phyloP scores from a whole-genome alignment of 2,329 filamentous ascomycete genomes.

The Diaporthe sp. region DNA sequence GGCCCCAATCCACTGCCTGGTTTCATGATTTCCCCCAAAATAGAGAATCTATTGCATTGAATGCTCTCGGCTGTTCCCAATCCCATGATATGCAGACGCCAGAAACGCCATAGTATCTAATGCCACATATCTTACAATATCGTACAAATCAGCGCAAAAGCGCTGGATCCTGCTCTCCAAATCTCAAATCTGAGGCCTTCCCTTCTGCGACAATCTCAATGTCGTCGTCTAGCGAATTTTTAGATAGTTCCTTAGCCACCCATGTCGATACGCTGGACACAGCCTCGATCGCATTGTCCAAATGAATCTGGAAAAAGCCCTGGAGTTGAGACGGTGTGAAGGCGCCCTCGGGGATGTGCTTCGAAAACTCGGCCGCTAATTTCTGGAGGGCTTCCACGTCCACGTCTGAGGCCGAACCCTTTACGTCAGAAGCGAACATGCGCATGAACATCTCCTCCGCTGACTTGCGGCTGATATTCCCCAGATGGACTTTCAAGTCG shows the following conservation, averaged over 20 bases:
- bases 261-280: slow-evolving; percentile 38
- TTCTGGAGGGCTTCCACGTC: slow-evolving; percentile 18
- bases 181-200: background rate
- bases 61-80: background rate
- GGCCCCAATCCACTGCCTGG: too few species aligned
- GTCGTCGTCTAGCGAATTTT: slow-evolving; percentile 30
- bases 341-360: slow-evolving; percentile 48
- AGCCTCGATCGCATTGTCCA: slow-evolving; percentile 48
- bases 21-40: too few species aligned
- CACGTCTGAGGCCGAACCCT: slow-evolving; percentile 43
- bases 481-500: slow-evolving; percentile 71
- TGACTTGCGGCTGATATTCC: slow-evolving; percentile 50
- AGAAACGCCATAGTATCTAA: background rate
- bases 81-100: background rate
- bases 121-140: slow-evolving; percentile 5
- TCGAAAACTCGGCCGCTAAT: slow-evolving; percentile 47
- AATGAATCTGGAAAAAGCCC: slow-evolving; percentile 51
- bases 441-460: slow-evolving; percentile 52
- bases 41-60: background rate
- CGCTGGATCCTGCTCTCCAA: fast-evolving
- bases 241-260: slow-evolving; percentile 32
- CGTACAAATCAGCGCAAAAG: background rate
- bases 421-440: slow-evolving; percentile 49
- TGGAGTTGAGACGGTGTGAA: slow-evolving; percentile 53
- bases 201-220: slow-evolving; percentile 32